Conservation (phyloP, 2,329 filamentous ascomycete species). For the Ophiostoma populinum region DNA sequence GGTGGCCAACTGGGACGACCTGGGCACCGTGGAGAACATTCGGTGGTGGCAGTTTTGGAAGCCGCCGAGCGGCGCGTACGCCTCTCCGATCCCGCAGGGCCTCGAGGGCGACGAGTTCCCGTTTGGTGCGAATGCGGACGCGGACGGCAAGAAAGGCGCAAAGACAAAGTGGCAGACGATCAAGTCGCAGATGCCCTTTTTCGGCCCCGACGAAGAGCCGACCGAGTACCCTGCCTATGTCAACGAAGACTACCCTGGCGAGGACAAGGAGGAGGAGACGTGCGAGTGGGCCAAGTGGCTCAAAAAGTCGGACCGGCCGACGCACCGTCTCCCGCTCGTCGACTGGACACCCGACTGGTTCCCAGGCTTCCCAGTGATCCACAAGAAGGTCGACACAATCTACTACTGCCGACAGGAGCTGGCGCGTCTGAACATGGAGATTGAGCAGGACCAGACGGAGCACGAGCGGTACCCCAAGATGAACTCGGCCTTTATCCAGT, state of each 20-base stretch:
- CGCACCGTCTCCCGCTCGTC: conserved; percentile 54
- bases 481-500: conserved; percentile 96
- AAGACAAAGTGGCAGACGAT: conserved; percentile 35
- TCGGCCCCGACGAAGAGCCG: conserved; percentile 23
- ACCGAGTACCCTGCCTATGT: conserved; percentile 45
- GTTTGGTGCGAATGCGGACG: conserved; percentile 12
- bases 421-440: conserved; percentile 76
- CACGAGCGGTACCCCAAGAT: conserved; percentile 77
- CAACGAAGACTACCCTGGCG: conserved; percentile 40
- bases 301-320: conserved; percentile 65
- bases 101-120: conserved; percentile 26
- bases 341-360: conserved; percentile 47
- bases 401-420: conserved; percentile 78
- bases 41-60: conserved; percentile 50
- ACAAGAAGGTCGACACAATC: conserved; percentile 87
- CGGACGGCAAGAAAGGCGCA: conserved; percentile 12
- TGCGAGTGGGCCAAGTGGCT: conserved; percentile 73
- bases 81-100: conserved; percentile 43
- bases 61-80: conserved; percentile 40
- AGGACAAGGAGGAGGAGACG: conserved; percentile 43
- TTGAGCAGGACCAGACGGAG: conserved; percentile 74
- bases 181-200: conserved; percentile 31
- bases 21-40: conserved; percentile 27
- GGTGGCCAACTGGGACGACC: conserved; percentile 29
- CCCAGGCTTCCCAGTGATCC: conserved; percentile 59